Base-by-base conservation (phyloP, 257 asterid genomes). In the Gentiana macrophylla region DNA sequence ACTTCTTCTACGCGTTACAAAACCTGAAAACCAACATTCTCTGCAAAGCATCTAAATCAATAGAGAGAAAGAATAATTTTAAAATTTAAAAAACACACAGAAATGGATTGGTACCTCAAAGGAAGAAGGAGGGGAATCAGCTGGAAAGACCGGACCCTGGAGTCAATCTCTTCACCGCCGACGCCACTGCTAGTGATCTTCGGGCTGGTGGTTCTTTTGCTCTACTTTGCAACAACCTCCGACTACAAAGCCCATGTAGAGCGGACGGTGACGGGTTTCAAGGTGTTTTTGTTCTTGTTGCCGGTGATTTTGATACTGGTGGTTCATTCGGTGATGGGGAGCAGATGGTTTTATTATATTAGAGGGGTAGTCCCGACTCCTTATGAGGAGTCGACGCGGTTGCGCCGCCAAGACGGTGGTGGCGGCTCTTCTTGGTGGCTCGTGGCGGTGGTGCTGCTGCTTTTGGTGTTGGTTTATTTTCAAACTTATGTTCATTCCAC, bases 141-240 rank as follows among this genome's bases (percentile, higher is more conserved):
- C 75, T 84, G 96, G 94, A 80, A 65, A 38, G 89, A 80, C 34
- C 83, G 64, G 60, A 67, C 89, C 54, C 63, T 82, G 1, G 84
- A 74, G 8, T 84, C 94, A 32, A 3, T 70, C 6, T 68, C 94
- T 13, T 56, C 81, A 15, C 94, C 96, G 5, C 96, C 96, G 12
- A 32, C 72, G 64, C 83, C 81, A 13, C 41, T 88, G 55, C 35
- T 87, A 45, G 79, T 81, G 62, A 68, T 86, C 3, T 77, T 77
- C 34, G 81, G 80, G 33, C 60, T 82, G 8, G 81, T 84, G 6
- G 32, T 77, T 7, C 48, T 74, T 68, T 60, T 80, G 8, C 49
- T 85, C 70, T 64, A n/a, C 44, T 62, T 82, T 12, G 81, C 75
- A 0, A 62, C 65, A 32, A 70, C 67, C 13, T 69, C 79, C 0